Evolutionary conservation across 306 rosid species (phyloP), one percentile per base, ranked within the genome.

Genomic region (Adenanthera pavonina): DNA sequence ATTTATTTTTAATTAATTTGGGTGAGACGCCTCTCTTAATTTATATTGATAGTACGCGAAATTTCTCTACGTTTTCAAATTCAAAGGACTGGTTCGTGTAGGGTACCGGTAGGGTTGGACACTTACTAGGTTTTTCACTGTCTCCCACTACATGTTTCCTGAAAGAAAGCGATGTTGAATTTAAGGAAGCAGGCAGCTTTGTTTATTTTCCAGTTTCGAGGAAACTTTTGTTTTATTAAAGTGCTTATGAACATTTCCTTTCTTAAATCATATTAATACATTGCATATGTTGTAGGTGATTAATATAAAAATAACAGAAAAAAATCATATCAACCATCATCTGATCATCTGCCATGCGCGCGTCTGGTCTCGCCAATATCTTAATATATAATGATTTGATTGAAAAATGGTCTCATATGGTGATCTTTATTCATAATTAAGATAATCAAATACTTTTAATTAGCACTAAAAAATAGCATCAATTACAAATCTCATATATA

Each of bases 141-240:
- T 49, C 17, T 11, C 54, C 2, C 14, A 14, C 54, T 49, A 49
- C 17, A 49, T 49, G 35, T 43, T 43, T 3, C 52, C 61, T 35
- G 5, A 35, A 48, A 41, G 51, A 3, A 2, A n/a, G 7, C 41
- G 17, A 49, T 78, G 81, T 38, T 51, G 49, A 51, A 44, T 36
- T 78, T 66, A 66, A 78, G 75, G 54, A 78, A 51, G 66, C 66
- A 62, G 9, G n/a, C n/a, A n/a, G n/a, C 49, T 34, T 16, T 44
- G 44, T 46, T 61, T 8, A 75, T 44, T 30, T 51, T 72, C 46
- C 12, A 15, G 16, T 11, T 38, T 72, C 64, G 10, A 52, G 19
- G 48, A 34, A 15, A n/a, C 16, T 54, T 48, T 72, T 5, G 16
- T 19, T 47, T 48, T 49, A 48, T 14, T 49, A 13, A 3, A 49